Evolutionary conservation across 2,329 filamentous ascomycete genomes (phyloP), one percentile per base, ranked within the genome.

Genomic region (Xylariaceae sp.): DNA sequence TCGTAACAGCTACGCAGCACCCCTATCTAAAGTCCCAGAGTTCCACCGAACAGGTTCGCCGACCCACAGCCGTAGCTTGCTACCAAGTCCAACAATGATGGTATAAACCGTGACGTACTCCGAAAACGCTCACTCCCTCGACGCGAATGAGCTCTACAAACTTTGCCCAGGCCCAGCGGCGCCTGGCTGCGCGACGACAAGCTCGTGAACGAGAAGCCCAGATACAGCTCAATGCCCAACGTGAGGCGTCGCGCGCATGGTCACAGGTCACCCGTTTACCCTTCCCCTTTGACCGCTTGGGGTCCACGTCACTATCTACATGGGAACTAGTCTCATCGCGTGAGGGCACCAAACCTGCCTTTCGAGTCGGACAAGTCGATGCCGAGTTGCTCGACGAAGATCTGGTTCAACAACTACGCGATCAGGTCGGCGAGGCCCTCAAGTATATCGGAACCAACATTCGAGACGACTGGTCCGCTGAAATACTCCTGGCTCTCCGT

Each of bases 321-420:
- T 96, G 89, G 91, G 84, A 92, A 67, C 76, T 81, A 4, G 75
- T 93, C 35, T 84, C 83, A 32, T 86, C 88, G 5, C 85, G 89
- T 55, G 86, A 92, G 67, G 91, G 91, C 37, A 93, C 89, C 20
- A 80, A 85, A 13, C 93, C 94, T 4, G 87, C 90, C 9, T 97
- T 96, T 71, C 87, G 94, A 48, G 94, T 99, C 23, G 92, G 93
- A 23, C 94, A 99, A 74, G 91, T 97, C 36, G 94, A 99, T 72
- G 92, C 94, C 30, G 94, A 97, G 72, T 79, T 99, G 43, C 81
- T 99, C 15, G 94, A 99, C 72, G 91, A 96, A 68, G 94, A 97
- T 75, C 80, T 99, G 39, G 79, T 97, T 20, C 83, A 84, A n/a
- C 80, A 97, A 60, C 77, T 99, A 54, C 92, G 89, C 68, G 84